phyloP scores from a whole-genome alignment of 2,329 filamentous ascomycete species.

The Diplodia intermedia region DNA sequence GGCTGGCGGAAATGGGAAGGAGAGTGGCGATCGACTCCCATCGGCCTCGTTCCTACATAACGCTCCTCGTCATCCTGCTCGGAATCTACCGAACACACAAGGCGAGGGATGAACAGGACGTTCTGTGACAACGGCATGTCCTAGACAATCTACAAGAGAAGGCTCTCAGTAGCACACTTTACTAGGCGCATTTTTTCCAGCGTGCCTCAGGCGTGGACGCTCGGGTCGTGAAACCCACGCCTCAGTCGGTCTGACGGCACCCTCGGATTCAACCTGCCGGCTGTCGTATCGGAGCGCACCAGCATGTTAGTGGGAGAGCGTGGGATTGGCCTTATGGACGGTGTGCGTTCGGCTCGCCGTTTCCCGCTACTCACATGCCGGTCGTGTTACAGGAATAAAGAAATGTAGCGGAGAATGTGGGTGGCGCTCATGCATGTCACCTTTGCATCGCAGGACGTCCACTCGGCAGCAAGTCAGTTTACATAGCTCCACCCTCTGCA shows the following conservation, averaged over 20 bases:
- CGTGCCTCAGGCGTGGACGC: background rate
- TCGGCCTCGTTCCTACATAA: slow-evolving; percentile 40
- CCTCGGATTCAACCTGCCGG: slow-evolving; percentile 8
- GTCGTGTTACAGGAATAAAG: background rate
- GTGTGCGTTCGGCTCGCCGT: slow-evolving; percentile 6
- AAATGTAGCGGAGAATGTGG: background rate
- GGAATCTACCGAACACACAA: slow-evolving; percentile 13
- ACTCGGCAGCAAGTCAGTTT: slow-evolving; percentile 10
- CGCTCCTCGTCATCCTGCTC: background rate
- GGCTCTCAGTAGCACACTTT: slow-evolving; percentile 1
- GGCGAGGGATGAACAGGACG: background rate
- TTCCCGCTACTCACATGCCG: background rate
- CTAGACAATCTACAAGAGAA: background rate
- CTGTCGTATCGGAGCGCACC: background rate
- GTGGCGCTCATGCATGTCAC: slow-evolving; percentile 26
- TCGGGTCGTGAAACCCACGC: slow-evolving; percentile 16
- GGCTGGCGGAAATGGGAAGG: slow-evolving; percentile 45
- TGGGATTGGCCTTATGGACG: slow-evolving; percentile 5
- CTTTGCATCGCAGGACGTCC: slow-evolving; percentile 14
- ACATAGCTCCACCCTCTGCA: slow-evolving; percentile 4
- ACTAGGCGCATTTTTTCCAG: background rate
- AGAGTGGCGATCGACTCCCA: slow-evolving; percentile 43
- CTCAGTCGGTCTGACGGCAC: slow-evolving; percentile 15
- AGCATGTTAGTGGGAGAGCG: slow-evolving; percentile 1
- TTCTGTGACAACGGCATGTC: slow-evolving; percentile 6